These are phyloP conservation scores for Leccinum subtestaceum DNA, from an alignment of 768 basidiomycete genomes.

Conservation along the genomic window DNA sequence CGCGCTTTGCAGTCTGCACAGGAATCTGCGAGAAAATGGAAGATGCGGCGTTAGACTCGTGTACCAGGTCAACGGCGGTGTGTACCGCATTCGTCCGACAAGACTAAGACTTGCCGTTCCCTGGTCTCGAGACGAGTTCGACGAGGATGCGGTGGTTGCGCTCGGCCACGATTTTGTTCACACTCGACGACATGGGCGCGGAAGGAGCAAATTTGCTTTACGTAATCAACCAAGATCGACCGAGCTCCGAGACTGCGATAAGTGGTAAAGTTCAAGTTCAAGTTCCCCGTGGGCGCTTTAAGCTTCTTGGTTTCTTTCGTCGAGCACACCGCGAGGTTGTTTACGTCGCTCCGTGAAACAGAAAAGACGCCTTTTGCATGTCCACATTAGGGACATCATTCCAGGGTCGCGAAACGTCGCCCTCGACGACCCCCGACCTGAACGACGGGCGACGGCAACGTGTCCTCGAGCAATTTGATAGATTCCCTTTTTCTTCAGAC, in stretches of 20 bases:
- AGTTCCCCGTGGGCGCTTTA: not conserved
- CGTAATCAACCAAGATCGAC: constrained; percentile 18
- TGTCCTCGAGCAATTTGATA: constrained; percentile 33
- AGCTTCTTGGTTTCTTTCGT: constrained; percentile 2
- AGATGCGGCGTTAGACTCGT: constrained; percentile 6
- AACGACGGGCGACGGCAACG: constrained; percentile 17
- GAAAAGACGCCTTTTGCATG: constrained; percentile 7
- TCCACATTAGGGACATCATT: not conserved
- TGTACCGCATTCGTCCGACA: not conserved
- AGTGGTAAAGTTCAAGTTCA: not conserved
- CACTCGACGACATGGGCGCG: constrained; percentile 31
- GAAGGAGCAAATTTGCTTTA: constrained; percentile 5
- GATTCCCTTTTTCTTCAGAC: constrained; percentile 56
- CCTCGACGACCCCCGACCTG: constrained; percentile 12
- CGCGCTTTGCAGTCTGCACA: constrained; percentile 93
- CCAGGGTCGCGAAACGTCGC: constrained; percentile 15
- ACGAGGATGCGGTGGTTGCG: constrained; percentile 64
- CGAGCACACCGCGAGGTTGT: constrained; percentile 1
- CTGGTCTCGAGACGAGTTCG: constrained; percentile 68
- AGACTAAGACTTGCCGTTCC: constrained; percentile 62
- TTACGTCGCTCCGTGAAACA: constrained; percentile 15
- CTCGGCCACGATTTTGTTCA: constrained; percentile 61
- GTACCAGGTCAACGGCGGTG: not conserved
- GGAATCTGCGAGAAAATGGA: constrained; percentile 48
- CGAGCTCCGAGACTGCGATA: not conserved